Base-by-base conservation (phyloP, 2,329 filamentous ascomycete genomes). In the Colletotrichum lindemuthianum region DNA sequence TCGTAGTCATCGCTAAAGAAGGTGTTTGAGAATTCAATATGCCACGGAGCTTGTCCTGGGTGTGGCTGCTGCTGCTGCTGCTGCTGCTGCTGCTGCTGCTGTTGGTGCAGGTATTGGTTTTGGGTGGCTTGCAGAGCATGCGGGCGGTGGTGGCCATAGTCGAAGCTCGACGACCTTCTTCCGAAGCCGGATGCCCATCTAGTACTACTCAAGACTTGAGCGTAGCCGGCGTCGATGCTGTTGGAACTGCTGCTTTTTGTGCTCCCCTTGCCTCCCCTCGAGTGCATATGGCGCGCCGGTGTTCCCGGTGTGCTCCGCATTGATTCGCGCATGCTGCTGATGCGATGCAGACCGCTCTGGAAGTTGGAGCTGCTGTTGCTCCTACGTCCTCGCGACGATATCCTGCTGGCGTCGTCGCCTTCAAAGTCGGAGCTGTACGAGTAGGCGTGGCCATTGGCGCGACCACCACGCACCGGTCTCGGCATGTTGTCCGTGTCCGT, bases 281-380 rank as follows among this genome's bases (percentile, higher is more conserved):
- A 84, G 71, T 87, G 84, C 69, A 84, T 72, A 50, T 75, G 76
- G 52, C 81, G 78, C 52, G 24, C 24, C 24, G 80, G 76, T 16
- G 81, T 76, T 52, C 79, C 76, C 34, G 79, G 75, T 44, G 72
- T 72, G 63, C 71, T 74, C 60, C 75, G 72, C 41, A 76, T 75
- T 32, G 76, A 74, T 69, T 86, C 84, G 58, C 85, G 86, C 71
- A 88, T 80, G 75, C 86, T 91, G 72, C 89, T 89, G 71, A 90
- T 85, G 67, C 87, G 85, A 48, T 83, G 82, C 55, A 89, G 77
- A 47, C 81, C 82, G 9, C 84, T 79, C 70, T 86, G 86, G 70
- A 90, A 89, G 73, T 89, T 92, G 40, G 91, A 92, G 74, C 89
- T 91, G 81, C 91, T 95, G 74, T 93, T 93, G 78, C 92, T 96